Evolutionary conservation across 2,329 filamentous ascomycete species (phyloP), one percentile per base, ranked within the genome.

Genomic region (Colletotrichum gigasporum): DNA sequence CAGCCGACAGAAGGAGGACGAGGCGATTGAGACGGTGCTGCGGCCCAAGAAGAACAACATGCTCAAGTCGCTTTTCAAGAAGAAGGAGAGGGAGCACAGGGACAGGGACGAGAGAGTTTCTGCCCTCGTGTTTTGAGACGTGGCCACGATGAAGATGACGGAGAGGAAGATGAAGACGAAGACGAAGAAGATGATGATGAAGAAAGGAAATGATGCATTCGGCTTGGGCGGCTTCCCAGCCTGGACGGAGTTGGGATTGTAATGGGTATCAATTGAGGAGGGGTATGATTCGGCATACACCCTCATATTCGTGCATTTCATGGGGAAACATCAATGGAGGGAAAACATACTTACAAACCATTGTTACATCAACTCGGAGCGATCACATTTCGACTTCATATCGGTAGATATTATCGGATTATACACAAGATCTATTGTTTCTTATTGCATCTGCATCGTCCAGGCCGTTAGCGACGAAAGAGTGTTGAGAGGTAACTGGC

Each of bases 41-140:
- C 75, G 80, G 39, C 79, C 82, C 9, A 85, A 83, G 72, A 79
- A 79, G 66, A 79, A 83, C 68, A 87, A 82, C 70, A 85, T 88
- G 84, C 80, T 89, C 67, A 88, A 87, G 77, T 75, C 80, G 3
- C 68, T 88, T 61, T 88, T 89, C 71, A 85, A 84, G 78, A 83
- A 79, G 75, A 84, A 84, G 74, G 78, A 82, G 20, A 79, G 75
- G 70, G 80, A 81, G 35, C 77, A 78, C 58, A 75, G 75, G 48
- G 72, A 74, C 32, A 71, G 67, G 34, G 73, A 73, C 28, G 63
- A 65, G 32, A 50, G 50, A 22, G 66, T 63, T 5, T 67, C 66
- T 24, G 66, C 66, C 11, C 20, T 66, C 8, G 66, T 67, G 42
- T 67, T 66, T n/a, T 67, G 20, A 51, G 11, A 51, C 20, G 47